Percentiles rank a stretch among this genome's conserved stretches.
phyloP scores from a whole-genome alignment of 345 rosid genomes.

The Pugionium cornutum region DNA sequence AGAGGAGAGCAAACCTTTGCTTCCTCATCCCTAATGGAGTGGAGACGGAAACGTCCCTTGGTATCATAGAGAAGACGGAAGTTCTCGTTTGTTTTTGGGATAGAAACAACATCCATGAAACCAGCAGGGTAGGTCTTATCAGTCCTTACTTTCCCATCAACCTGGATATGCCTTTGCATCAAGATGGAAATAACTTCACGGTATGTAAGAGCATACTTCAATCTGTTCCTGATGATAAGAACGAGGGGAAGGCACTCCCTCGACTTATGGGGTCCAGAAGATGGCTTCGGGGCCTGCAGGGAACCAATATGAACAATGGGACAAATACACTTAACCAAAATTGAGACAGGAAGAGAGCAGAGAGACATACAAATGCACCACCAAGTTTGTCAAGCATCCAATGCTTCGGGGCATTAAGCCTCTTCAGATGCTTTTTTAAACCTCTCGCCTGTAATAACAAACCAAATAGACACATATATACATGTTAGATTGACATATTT shows the following conservation, averaged over 20 bases:
- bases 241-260: constrained; percentile 43
- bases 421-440: constrained; percentile 84
- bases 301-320: not conserved
- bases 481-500: not conserved
- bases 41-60: constrained; percentile 44
- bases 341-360: not conserved
- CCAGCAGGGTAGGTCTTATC: constrained; percentile 44
- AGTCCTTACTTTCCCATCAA: constrained; percentile 43
- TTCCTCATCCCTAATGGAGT: constrained; percentile 42
- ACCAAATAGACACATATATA: not conserved
- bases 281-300: constrained; percentile 41
- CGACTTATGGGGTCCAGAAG: constrained; percentile 47
- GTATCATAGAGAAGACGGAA: constrained; percentile 45
- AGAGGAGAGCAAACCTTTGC: constrained; percentile 22
- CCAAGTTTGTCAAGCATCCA: constrained; percentile 63
- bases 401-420: constrained; percentile 87
- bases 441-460: constrained; percentile 63
- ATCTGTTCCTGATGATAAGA: constrained; percentile 51
- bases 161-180: constrained; percentile 16
- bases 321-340: not conserved
- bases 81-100: constrained; percentile 40
- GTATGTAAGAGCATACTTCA: constrained; percentile 60
- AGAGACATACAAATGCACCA: constrained; percentile 41
- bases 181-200: constrained; percentile 48
- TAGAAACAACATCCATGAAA: constrained; percentile 44